A percentile compares a stretch with the other conserved stretches of the same genome.
These are phyloP conservation scores for Avena atlantica DNA, from an alignment of 176 grass and related monocot species.

Conservation along the genomic window DNA sequence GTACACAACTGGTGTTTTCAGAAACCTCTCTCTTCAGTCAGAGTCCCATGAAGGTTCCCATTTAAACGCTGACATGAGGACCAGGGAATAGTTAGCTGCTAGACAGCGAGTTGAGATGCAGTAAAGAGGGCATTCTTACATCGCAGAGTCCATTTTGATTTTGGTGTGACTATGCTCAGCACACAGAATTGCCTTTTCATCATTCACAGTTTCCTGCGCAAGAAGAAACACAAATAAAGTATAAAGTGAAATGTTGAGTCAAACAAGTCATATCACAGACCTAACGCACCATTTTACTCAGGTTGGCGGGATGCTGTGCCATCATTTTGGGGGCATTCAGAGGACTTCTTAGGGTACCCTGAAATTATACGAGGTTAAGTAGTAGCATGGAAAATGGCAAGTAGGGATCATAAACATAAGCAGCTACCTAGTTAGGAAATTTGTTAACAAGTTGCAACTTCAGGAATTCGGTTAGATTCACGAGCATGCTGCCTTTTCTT, in stretches of 20 bases:
- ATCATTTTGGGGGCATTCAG: constrained; percentile 57
- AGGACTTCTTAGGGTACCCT: constrained; percentile 70
- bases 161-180: constrained; percentile 35
- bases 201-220: constrained; percentile 32
- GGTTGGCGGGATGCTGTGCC: constrained; percentile 42
- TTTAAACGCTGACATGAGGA: neutral
- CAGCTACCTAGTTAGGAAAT: neutral
- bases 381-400: constrained; percentile 10
- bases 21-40: neutral
- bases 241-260: constrained; percentile 16
- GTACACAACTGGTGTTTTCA: neutral
- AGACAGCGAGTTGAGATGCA: neutral
- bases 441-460: neutral
- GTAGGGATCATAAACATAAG: constrained; percentile 25
- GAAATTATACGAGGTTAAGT: constrained; percentile 29
- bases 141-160: constrained; percentile 23
- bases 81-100: neutral
- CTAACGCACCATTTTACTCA: constrained; percentile 53
- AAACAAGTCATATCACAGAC: constrained; percentile 2
- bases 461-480: neutral
- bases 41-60: neutral
- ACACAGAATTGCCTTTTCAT: constrained; percentile 36
- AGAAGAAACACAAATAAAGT: constrained; percentile 16
- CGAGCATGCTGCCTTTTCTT: neutral
- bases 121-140: constrained; percentile 43